Evolutionary conservation across 805 yeast species (phyloP).

Genomic region (Saccharomyces kudriavzevii): DNA sequence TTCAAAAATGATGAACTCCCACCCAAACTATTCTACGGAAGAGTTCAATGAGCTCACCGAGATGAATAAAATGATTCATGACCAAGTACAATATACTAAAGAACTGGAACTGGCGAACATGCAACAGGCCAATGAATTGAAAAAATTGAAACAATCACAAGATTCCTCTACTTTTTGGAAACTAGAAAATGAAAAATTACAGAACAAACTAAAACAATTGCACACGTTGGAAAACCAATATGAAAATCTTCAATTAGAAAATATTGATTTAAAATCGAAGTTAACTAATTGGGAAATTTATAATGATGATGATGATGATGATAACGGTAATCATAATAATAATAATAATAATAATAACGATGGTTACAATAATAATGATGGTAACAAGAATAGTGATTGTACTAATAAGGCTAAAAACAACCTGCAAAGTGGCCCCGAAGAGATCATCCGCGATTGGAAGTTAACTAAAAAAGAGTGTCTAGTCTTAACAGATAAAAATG

Average conservation of each 20-base stretch:
- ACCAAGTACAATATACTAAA: slow-evolving; percentile 39
- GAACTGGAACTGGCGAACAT: slow-evolving; percentile 46
- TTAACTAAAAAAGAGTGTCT: slow-evolving; percentile 35
- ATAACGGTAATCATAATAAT: slow-evolving; percentile 3
- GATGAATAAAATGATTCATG: slow-evolving; percentile 31
- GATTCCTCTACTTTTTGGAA: slow-evolving; percentile 23
- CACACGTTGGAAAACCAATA: slow-evolving; percentile 39
- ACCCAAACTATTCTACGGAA: slow-evolving; percentile 26
- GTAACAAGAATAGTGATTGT: slow-evolving; percentile 32
- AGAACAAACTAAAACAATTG: slow-evolving; percentile 36
- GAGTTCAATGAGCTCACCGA: slow-evolving; percentile 29
- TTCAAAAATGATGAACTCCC: slow-evolving; percentile 32
- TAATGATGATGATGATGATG: slow-evolving; percentile 27
- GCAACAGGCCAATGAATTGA: slow-evolving; percentile 45
- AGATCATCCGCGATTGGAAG: slow-evolving; percentile 35
- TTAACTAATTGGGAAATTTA: slow-evolving; percentile 41
- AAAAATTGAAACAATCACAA: slow-evolving; percentile 33
- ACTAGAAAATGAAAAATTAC: slow-evolving; percentile 25
- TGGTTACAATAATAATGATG: slow-evolving; percentile 6
- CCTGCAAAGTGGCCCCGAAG: slow-evolving; percentile 21
- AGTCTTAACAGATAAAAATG: slow-evolving; percentile 29
- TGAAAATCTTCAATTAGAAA: slow-evolving; percentile 43
- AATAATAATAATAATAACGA: neutral
- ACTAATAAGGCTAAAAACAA: slow-evolving; percentile 4
- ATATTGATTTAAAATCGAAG: slow-evolving; percentile 40